Percentiles rank a stretch among this genome's conserved stretches.
Evolutionary conservation across 202 grass and related monocot species (phyloP).

Genomic region (Musa balbisiana): DNA sequence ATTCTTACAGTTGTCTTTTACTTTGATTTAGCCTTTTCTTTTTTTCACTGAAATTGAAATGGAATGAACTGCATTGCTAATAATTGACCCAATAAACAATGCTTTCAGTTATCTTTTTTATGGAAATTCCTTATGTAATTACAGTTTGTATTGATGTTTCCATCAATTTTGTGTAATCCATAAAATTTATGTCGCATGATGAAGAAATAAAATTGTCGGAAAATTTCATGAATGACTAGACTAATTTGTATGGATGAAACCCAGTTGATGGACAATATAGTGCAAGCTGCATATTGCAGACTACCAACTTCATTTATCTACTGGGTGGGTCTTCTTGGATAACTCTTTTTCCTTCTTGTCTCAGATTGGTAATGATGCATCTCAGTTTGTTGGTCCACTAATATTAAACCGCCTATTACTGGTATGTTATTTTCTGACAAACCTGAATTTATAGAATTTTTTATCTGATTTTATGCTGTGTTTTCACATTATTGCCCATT

Average conservation of each 20-base stretch:
- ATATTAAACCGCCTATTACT: conserved; percentile 71
- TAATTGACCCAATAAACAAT: background rate
- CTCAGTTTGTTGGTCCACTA: conserved; percentile 96
- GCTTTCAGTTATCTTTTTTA: too few species aligned
- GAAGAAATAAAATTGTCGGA: background rate
- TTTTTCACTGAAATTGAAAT: background rate
- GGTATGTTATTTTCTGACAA: conserved; percentile 41
- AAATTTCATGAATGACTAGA: background rate
- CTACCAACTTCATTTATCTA: conserved; percentile 17
- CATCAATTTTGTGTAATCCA: too few species aligned
- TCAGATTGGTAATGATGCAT: conserved; percentile 94
- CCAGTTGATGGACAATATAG: too few species aligned
- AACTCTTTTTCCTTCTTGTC: background rate
- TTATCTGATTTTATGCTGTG: conserved; percentile 11
- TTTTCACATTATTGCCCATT: background rate
- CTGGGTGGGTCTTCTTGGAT: background rate
- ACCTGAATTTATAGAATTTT: conserved; percentile 16
- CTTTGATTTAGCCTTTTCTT: background rate
- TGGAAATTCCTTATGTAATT: too few species aligned
- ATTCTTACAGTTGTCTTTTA: background rate
- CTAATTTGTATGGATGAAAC: too few species aligned
- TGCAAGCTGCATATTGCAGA: background rate
- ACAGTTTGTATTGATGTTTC: too few species aligned
- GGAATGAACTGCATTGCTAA: background rate
- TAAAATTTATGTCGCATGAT: too few species aligned